Evolutionary conservation across 2,329 filamentous ascomycete genomes (phyloP), one percentile per base, ranked within the genome.

Genomic region (Paraconiothyrium sp.): DNA sequence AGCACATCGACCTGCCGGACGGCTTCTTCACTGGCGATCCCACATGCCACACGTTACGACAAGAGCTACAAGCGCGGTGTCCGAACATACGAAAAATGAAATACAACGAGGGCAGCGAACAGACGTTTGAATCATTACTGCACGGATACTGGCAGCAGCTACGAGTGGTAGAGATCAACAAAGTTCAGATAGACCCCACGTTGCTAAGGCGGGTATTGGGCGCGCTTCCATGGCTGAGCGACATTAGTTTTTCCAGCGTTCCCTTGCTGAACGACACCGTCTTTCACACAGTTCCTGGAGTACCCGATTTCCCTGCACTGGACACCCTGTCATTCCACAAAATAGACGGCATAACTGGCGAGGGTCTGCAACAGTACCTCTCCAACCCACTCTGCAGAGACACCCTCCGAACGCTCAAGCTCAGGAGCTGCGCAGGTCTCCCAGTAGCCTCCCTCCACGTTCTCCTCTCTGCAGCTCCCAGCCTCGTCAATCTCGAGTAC

Each of bases 1-100:
- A 88, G 76, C 97, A 95, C 77, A 90, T 97, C 67, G 94, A 98
- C 78, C 85, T 98, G 8, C 94, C 94, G 4, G 91, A 95, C 67
- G 94, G 93, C 54, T 88, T 97, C 76, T 97, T 90, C 80, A 88
- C 86, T 56, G 94, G 95, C 72, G 94, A 97, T 64, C 82, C 88
- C 4, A 85, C 87, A 34, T 96, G 91, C 71, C 82, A 90, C 58
- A 89, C 91, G 0, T 82, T 98, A 67, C 89, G 92, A 64, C 88
- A 95, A 69, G 94, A 97, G 78, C 84, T 97, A 27, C 91, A 97
- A 80, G 90, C 89, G 24, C 86, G 92, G 54, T 97, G 94, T 76
- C 88, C 90, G 11, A 89, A 94, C 73, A 84, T 98, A 58, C 88
- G 93, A 67, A 95, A 95, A 80, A 97, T 97, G 92, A 90, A 88